These are phyloP conservation scores for Stropharia rugosoannulata DNA, from an alignment of 768 basidiomycete genomes.

Conservation along the genomic window DNA sequence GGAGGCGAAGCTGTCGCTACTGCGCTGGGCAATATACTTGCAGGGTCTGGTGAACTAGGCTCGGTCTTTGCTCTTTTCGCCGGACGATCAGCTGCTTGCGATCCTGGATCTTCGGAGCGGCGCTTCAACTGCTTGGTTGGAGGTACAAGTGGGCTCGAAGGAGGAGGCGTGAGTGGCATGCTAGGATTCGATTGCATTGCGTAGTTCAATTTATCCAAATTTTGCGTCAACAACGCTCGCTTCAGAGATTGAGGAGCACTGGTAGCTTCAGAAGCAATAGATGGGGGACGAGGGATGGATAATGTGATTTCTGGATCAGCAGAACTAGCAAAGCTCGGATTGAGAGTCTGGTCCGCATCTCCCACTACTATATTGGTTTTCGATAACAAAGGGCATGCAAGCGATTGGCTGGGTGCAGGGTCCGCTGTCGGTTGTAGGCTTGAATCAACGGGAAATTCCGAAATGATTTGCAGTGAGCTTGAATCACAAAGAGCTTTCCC, in stretches of 20 bases:
- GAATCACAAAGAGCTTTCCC: constrained; percentile 9
- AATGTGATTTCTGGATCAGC: no score
- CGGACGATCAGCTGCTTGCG: neutral
- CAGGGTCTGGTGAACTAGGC: neutral
- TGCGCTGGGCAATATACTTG: neutral
- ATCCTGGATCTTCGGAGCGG: neutral
- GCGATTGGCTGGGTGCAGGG: neutral
- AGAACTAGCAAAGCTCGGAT: no score
- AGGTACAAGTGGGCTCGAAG: neutral
- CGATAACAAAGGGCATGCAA: neutral
- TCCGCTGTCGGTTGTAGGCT: neutral
- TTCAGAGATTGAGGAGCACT: no score
- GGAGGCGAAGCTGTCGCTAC: neutral
- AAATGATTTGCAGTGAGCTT: neutral
- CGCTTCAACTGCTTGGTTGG: neutral
- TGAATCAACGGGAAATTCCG: neutral
- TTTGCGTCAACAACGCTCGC: no score
- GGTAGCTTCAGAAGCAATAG: no score
- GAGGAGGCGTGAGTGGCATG: neutral
- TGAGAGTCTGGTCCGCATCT: neutral
- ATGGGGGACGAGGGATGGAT: no score
- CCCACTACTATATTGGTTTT: constrained; percentile 6
- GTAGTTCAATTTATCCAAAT: neutral
- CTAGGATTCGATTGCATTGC: neutral
- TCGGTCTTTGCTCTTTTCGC: neutral